phyloP scores from a whole-genome alignment of 1,284 basidiomycete genomes.

The Microbotryum violaceum region DNA sequence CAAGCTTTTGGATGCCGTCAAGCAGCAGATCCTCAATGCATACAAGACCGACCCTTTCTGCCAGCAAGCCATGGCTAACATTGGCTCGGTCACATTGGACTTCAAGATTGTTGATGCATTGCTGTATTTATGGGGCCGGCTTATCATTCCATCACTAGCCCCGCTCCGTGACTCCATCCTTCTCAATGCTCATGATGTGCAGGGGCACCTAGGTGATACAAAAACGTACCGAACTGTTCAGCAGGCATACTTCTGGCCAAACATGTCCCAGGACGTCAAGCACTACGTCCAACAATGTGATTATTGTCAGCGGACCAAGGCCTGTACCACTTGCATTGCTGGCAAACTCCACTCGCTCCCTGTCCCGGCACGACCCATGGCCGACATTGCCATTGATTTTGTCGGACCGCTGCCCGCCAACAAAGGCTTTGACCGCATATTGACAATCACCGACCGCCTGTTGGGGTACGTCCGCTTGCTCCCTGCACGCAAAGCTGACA shows the following conservation, averaged over 20 bases:
- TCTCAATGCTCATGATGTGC: conserved; percentile 37
- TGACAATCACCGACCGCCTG: conserved; percentile 42
- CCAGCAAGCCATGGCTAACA: too few relatives aligned
- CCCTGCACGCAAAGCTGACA: conserved; percentile 24
- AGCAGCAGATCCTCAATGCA: too few relatives aligned
- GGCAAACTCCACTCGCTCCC: conserved; percentile 13
- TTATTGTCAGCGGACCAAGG: conserved; percentile 19
- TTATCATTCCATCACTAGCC: too few relatives aligned
- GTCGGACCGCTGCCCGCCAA: conserved; percentile 45
- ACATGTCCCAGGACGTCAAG: conserved; percentile 35
- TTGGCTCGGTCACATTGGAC: too few relatives aligned
- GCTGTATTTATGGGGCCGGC: conserved; percentile 36
- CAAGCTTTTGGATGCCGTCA: too few relatives aligned
- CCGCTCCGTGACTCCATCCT: conserved; percentile 34
- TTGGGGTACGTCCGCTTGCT: conserved; percentile 43
- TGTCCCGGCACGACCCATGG: conserved; percentile 2
- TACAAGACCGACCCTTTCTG: too few relatives aligned
- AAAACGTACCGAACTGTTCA: conserved; percentile 40
- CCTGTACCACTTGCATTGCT: conserved; percentile 1
- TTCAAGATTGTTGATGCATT: conserved; percentile 24
- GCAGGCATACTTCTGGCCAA: conserved; percentile 44
- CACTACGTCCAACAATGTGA: conserved; percentile 10
- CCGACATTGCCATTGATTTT: conserved; percentile 11
- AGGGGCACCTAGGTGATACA: conserved; percentile 43
- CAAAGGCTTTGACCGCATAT: conserved; percentile 41